Conservation (phyloP, 371 early-diverging fungal genomes). For the Mucor irregularis region DNA sequence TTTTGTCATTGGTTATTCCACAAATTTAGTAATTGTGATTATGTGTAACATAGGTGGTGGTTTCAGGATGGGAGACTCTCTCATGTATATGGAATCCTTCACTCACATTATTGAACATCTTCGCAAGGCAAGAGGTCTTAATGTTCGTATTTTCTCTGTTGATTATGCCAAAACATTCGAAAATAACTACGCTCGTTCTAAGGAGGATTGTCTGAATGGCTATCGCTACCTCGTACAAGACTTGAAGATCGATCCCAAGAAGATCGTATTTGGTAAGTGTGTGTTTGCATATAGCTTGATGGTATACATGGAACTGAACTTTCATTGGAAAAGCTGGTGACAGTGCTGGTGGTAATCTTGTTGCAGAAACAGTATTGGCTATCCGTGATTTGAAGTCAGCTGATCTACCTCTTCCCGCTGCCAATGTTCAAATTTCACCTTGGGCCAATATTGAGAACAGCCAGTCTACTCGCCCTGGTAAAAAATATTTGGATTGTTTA, state of each 20-base stretch:
- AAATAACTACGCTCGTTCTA: conserved; percentile 11
- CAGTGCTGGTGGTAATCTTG: conserved; percentile 41
- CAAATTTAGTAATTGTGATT: not conserved
- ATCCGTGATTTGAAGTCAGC: conserved; percentile 12
- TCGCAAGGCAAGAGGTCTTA: conserved; percentile 14
- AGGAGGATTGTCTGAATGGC: conserved; percentile 24
- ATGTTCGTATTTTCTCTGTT: conserved; percentile 29
- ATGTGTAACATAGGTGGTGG: conserved; percentile 27
- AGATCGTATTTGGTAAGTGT: conserved; percentile 34
- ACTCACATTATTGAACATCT: conserved; percentile 27
- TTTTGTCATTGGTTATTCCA: conserved; percentile 1
- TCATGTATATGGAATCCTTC: conserved; percentile 33
- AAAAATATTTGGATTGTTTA: conserved; percentile 5
- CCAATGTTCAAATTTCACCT: conserved; percentile 35
- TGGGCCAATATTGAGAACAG: conserved; percentile 29
- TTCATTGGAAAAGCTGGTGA: conserved; percentile 31
- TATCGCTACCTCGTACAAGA: conserved; percentile 34
- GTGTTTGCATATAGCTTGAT: not conserved
- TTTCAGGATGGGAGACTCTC: conserved; percentile 28
- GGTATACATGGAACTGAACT: not conserved
- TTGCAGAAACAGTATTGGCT: conserved; percentile 15
- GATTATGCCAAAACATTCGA: conserved; percentile 28
- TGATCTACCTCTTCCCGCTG: conserved; percentile 13
- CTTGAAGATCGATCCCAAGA: conserved; percentile 25
- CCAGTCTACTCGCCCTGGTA: not conserved